A percentile compares a stretch with the other conserved stretches of the same genome.
phyloP scores from a whole-genome alignment of 2,329 filamentous ascomycete genomes.

The Alternaria tenuissima region DNA sequence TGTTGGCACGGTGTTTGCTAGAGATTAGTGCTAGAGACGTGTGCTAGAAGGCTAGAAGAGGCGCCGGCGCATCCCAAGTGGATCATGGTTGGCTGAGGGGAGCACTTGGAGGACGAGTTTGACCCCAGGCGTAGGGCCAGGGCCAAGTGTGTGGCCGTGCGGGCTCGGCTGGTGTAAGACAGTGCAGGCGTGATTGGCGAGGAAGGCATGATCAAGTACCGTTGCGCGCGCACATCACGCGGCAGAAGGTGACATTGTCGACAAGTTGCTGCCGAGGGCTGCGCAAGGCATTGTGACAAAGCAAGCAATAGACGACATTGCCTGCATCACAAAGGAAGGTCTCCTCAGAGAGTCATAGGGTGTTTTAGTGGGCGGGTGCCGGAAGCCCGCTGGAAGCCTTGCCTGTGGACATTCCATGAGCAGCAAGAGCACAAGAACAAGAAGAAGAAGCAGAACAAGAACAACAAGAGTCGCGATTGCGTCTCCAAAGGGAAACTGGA shows the following conservation, averaged over 20 bases:
- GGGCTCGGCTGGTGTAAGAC: constrained; percentile 19
- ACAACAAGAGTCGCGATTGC: no score
- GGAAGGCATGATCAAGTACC: constrained; percentile 7
- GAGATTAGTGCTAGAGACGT: neutral
- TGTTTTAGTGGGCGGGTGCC: constrained; percentile 25
- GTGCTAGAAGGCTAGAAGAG: constrained; percentile 1
- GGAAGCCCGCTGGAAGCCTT: constrained; percentile 14
- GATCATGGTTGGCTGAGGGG: constrained; percentile 34
- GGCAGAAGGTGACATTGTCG: constrained; percentile 20
- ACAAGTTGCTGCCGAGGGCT: neutral
- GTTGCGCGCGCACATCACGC: constrained; percentile 24
- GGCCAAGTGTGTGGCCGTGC: constrained; percentile 40
- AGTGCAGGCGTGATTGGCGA: constrained; percentile 24
- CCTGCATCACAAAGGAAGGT: no score
- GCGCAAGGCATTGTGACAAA: constrained; percentile 1
- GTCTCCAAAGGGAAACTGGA: neutral
- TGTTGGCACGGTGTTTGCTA: neutral
- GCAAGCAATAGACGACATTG: constrained; percentile 5
- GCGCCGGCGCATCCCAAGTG: constrained; percentile 18
- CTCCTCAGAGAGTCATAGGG: constrained; percentile 22
- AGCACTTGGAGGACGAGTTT: constrained; percentile 22
- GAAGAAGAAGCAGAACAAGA: no score
- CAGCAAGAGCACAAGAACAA: no score
- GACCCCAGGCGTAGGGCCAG: constrained; percentile 41
- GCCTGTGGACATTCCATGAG: constrained; percentile 3